Evolutionary conservation across 2,329 filamentous ascomycete genomes (phyloP).

Genomic region (Botrytis deweyae): DNA sequence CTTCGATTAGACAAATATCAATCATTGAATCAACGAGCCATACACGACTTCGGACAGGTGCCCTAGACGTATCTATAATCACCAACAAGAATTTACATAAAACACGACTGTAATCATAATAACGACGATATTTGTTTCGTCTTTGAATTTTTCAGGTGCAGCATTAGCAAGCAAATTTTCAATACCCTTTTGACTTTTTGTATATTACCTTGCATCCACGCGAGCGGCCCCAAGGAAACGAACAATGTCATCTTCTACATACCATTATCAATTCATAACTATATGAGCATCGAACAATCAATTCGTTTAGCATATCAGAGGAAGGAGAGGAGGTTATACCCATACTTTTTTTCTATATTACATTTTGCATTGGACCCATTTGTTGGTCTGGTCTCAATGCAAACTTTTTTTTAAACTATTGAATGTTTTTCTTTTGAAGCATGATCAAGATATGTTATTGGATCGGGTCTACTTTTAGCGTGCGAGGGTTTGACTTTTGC

Average conservation of each 20-base stretch:
- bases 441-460: not conserved
- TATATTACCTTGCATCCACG: slow-evolving; percentile 8
- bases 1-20: slow-evolving; percentile 34
- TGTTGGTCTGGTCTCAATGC: not conserved
- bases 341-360: slow-evolving; percentile 11
- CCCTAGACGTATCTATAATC: slow-evolving; percentile 24
- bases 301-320: slow-evolving; percentile 1
- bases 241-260: not conserved
- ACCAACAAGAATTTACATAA: slow-evolving; percentile 4
- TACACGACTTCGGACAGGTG: slow-evolving; percentile 34
- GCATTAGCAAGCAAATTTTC: not conserved
- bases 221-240: not conserved
- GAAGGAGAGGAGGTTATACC: slow-evolving; percentile 11
- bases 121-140: not conserved
- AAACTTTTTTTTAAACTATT: not conserved
- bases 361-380: slow-evolving; percentile 5
- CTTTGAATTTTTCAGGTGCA: not conserved
- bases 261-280: not conserved
- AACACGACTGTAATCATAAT: slow-evolving; percentile 23
- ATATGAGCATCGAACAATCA: not conserved
- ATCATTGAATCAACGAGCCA: slow-evolving; percentile 16
- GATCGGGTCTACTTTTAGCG: not conserved
- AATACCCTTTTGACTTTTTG: slow-evolving; percentile 9
- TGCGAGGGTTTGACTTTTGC: not conserved
- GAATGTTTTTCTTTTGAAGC: not conserved